These are phyloP conservation scores for Rhodotorula sp. DNA, from an alignment of 1,284 basidiomycete species.

Conservation along the genomic window DNA sequence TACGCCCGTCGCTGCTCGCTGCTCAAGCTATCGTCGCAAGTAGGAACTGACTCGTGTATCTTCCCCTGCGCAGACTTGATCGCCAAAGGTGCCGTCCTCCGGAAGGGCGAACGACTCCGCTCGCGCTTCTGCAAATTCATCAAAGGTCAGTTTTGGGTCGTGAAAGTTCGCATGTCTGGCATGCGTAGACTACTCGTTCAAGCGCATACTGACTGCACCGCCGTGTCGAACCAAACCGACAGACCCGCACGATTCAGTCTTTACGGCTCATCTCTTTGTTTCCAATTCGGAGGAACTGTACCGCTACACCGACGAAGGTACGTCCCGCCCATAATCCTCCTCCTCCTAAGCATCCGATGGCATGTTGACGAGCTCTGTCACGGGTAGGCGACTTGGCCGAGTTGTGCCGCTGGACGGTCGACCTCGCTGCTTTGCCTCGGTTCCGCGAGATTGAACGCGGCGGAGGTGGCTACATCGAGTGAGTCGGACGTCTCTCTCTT, in stretches of 20 bases:
- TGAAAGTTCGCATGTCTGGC: not conserved
- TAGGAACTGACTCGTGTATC: not conserved
- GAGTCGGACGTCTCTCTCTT: conserved; percentile 9
- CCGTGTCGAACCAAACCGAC: not conserved
- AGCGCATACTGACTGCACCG: no score
- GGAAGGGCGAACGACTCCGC: conserved; percentile 75
- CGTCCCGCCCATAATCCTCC: not conserved
- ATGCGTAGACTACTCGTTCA: no score
- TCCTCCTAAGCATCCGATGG: not conserved
- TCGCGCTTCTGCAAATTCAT: conserved; percentile 72
- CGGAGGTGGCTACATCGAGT: conserved; percentile 52
- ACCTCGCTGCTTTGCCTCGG: conserved; percentile 64
- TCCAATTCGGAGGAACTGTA: conserved; percentile 54
- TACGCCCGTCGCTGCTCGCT: no score
- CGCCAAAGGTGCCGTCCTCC: conserved; percentile 70
- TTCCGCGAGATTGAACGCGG: conserved; percentile 19
- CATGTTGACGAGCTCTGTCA: not conserved
- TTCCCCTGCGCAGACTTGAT: conserved; percentile 61
- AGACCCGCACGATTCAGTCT: conserved; percentile 49
- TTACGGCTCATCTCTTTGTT: conserved; percentile 72
- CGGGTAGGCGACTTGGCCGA: conserved; percentile 48
- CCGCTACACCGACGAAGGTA: conserved; percentile 30
- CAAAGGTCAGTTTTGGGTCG: conserved; percentile 55
- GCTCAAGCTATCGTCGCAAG: no score
- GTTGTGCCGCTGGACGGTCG: conserved; percentile 79